Evolutionary conservation across 2,329 filamentous ascomycete genomes (phyloP).

Genomic region (Graphium sp.): DNA sequence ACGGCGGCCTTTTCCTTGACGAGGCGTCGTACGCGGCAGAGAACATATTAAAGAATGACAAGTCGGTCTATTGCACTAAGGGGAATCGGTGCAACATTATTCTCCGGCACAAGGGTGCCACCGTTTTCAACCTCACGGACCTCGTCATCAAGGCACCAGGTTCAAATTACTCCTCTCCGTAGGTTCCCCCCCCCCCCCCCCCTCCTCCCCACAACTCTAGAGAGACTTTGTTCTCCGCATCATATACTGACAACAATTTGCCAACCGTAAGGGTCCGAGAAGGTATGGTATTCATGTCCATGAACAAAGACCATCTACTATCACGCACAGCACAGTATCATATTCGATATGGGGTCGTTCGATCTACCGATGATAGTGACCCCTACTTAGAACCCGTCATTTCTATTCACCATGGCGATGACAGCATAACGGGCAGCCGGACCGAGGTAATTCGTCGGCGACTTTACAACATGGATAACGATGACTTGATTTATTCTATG

Average conservation of each 20-base stretch:
- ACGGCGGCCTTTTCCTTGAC: conserved; percentile 57
- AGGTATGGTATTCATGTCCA: conserved; percentile 82
- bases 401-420: too few relatives aligned
- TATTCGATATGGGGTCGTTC: conserved; percentile 47
- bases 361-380: too few relatives aligned
- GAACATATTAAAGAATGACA: conserved; percentile 71
- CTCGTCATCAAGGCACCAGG: conserved; percentile 76
- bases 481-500: too few relatives aligned
- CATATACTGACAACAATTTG: conserved; percentile 11
- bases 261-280: conserved; percentile 52
- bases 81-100: conserved; percentile 78
- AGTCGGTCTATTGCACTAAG: conserved; percentile 79
- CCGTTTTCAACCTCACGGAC: conserved; percentile 70
- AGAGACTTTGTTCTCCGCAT: conserved; percentile 1
- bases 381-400: too few relatives aligned
- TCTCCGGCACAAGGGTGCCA: conserved; percentile 62
- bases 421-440: too few relatives aligned
- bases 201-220: conserved; percentile 6
- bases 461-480: too few relatives aligned
- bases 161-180: conserved; percentile 73
- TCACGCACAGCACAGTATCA: conserved; percentile 59
- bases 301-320: conserved; percentile 64
- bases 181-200: conserved; percentile 22
- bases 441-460: too few relatives aligned
- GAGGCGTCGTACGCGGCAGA: conserved; percentile 51